A percentile compares a stretch with the other conserved stretches of the same genome.
phyloP scores from a whole-genome alignment of 1,139 yeast genomes.

The Saccharomycopsis crataegensis region DNA sequence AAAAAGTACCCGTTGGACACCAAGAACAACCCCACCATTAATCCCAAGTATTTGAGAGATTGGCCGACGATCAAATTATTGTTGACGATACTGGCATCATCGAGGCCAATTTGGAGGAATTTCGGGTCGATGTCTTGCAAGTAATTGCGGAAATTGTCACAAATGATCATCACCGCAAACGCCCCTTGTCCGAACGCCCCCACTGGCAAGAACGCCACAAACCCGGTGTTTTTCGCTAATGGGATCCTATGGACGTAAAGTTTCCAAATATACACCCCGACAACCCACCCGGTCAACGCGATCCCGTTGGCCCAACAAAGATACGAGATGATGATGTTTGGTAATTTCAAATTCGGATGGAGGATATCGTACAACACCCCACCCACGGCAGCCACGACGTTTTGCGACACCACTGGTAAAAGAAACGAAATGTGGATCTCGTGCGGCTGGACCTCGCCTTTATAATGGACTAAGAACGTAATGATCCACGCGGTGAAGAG shows the following conservation, averaged over 20 bases:
- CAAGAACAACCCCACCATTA: slow-evolving; percentile 40
- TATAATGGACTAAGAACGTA: slow-evolving; percentile 39
- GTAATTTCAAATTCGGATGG: slow-evolving; percentile 38
- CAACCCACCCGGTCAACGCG: slow-evolving; percentile 47
- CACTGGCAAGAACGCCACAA: slow-evolving; percentile 52
- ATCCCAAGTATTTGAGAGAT: slow-evolving; percentile 26
- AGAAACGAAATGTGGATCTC: slow-evolving; percentile 41
- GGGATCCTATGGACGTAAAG: slow-evolving; percentile 57
- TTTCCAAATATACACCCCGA: slow-evolving; percentile 52
- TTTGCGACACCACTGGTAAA: slow-evolving; percentile 68
- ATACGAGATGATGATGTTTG: slow-evolving; percentile 47
- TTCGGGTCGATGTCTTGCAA: slow-evolving; percentile 17
- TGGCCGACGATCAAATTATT: slow-evolving; percentile 20
- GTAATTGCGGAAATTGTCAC: slow-evolving; percentile 33
- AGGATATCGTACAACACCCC: slow-evolving; percentile 41
- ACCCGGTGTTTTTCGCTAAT: slow-evolving; percentile 33
- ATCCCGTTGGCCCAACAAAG: slow-evolving; percentile 67
- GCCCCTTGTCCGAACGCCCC: slow-evolving; percentile 82
- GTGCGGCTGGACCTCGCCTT: slow-evolving; percentile 29
- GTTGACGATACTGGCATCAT: slow-evolving; percentile 15
- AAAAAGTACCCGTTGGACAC: slow-evolving; percentile 58
- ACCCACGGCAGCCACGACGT: slow-evolving; percentile 68
- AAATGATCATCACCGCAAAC: slow-evolving; percentile 55
- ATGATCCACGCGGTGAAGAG: slow-evolving; percentile 52
- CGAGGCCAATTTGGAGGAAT: slow-evolving; percentile 19